phyloP scores from a whole-genome alignment of 2,329 filamentous ascomycete species.

The Elsinoe australis region DNA sequence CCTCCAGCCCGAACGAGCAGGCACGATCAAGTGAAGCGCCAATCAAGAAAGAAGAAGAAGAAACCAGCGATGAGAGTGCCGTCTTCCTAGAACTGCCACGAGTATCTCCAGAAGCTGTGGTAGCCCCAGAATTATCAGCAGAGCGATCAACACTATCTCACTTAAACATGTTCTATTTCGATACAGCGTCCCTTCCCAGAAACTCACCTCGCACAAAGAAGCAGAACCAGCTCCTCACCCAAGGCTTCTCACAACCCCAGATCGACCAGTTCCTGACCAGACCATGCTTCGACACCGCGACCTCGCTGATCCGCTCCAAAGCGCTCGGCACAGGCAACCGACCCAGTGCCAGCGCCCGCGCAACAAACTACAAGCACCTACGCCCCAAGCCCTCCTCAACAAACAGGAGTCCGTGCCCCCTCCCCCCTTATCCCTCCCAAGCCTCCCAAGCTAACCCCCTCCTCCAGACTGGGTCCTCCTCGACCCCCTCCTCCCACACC shows the following conservation, averaged over 20 bases:
- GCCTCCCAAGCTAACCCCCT: too few species aligned
- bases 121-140: neutral
- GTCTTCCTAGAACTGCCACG: neutral
- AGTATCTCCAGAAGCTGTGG: too few species aligned
- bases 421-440: too few species aligned
- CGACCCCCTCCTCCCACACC: conserved; percentile 21
- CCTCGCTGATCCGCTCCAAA: neutral
- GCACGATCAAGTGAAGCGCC: neutral
- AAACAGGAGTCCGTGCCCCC: neutral
- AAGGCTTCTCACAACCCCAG: neutral
- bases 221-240: conserved; percentile 3
- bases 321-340: neutral
- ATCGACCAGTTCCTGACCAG: neutral
- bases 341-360: neutral
- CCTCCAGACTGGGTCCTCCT: conserved; percentile 28
- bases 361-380: neutral
- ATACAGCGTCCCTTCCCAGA: neutral
- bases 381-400: neutral
- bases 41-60: neutral
- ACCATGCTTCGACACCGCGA: conserved; percentile 7
- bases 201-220: neutral
- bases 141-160: neutral
- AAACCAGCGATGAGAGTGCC: neutral
- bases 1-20: neutral
- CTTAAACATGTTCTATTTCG: neutral